phyloP scores from a whole-genome alignment of 257 asterid species.

The Solanum bukasovii region DNA sequence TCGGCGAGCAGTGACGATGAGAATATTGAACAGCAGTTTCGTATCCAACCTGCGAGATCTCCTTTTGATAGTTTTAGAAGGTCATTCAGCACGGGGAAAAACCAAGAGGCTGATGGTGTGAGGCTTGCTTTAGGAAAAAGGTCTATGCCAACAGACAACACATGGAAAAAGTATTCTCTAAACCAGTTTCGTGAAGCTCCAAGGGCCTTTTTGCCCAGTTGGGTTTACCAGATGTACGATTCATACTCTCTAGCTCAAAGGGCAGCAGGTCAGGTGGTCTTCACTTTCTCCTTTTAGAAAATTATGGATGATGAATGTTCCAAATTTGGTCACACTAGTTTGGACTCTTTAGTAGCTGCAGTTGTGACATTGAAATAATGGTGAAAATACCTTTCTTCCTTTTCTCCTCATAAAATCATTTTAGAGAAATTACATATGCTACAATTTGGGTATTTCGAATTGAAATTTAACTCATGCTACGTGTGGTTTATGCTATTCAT shows the following conservation, averaged over 20 bases:
- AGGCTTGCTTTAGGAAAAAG: conserved; percentile 18
- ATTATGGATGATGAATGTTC: neutral
- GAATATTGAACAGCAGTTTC: conserved; percentile 25
- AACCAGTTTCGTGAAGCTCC: conserved; percentile 52
- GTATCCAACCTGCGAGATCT: conserved; percentile 23
- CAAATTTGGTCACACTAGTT: neutral
- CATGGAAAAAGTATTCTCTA: conserved; percentile 32
- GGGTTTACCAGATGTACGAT: conserved; percentile 92
- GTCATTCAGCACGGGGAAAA: conserved; percentile 15
- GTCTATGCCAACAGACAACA: conserved; percentile 18
- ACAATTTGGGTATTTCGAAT: neutral
- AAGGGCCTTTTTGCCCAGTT: conserved; percentile 83
- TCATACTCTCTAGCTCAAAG: conserved; percentile 74
- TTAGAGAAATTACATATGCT: neutral
- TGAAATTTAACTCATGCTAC: neutral
- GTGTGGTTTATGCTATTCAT: neutral
- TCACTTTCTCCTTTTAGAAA: neutral
- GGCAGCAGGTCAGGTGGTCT: conserved; percentile 64
- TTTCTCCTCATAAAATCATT: neutral
- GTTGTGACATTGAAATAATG: neutral
- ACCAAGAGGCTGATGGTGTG: conserved; percentile 23
- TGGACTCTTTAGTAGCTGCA: neutral
- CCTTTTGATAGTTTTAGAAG: conserved; percentile 26
- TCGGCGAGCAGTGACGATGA: conserved; percentile 72
- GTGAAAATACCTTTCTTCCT: neutral